Evolutionary conservation across 2,329 filamentous ascomycete genomes (phyloP), one percentile per base, ranked within the genome.

Genomic region (Colletotrichum sp.): DNA sequence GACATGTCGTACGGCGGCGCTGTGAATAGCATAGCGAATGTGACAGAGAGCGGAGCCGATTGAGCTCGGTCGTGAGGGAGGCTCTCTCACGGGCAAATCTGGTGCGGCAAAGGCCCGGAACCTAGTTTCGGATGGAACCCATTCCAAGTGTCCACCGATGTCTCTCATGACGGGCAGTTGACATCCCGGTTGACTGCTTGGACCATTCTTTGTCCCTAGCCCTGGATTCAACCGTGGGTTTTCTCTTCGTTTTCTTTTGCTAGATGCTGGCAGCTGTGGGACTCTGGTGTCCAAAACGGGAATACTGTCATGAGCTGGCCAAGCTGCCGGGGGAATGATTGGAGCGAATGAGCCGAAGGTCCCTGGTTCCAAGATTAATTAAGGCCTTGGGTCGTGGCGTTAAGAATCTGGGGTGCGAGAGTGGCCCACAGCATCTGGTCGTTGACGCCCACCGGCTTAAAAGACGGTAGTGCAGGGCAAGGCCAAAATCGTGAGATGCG

Each of bases 321-420:
- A 48, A 43, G 26, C 24, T 36, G 16, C 38, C n/a, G 21, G 34
- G 64, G 65, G 43, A 6, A 48, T 65, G 74, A 74, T 60, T 75
- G 73, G 70, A 64, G 64, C 58, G 21, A 66, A 61, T 18, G n/a
- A 60, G 52, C 28, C 60, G 16, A 60, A 43, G 71, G 36, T n/a
- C 48, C 74, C 71, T 72, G 21, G 52, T 12, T 34, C 71, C 21
- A 66, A 74, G 71, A 38, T 66, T 60, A 67, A 66, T 76, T 66
- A 61, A 70, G 66, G 71, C 65, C 71, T 70, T 69, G 60, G 60
- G 72, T 48, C 24, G 74, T 76, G 65, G 71, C 36, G 61, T 75
- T 71, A 67, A 74, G 74, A 67, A 57, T 74, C 66, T 71, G 74
- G 74, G 74, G 71, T 66, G 74, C 61, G 48, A 52, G 32, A 28